These are phyloP conservation scores for Melampsora larici-populina DNA, from an alignment of 1,284 basidiomycete species.

Conservation along the genomic window DNA sequence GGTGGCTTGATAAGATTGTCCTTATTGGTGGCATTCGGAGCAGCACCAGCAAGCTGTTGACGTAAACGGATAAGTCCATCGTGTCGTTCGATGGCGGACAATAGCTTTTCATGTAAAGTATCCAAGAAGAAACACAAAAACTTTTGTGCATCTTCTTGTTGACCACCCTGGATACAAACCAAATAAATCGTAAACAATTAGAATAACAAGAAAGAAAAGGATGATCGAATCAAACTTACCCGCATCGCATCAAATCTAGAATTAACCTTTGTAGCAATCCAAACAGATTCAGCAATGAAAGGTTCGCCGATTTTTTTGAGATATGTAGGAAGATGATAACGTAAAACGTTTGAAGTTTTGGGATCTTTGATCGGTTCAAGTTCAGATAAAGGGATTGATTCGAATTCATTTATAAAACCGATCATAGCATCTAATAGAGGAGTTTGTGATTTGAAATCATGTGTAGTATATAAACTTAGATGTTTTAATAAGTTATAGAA, in stretches of 20 bases:
- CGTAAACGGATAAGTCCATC: conserved; percentile 48
- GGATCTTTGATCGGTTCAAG: conserved; percentile 2
- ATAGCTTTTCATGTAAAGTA: conserved; percentile 87
- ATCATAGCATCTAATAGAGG: conserved; percentile 74
- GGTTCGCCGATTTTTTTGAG: conserved; percentile 57
- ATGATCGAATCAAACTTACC: conserved; percentile 57
- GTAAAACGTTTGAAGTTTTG: not conserved
- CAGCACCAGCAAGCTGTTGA: not conserved
- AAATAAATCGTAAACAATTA: conserved; percentile 27
- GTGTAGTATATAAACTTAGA: conserved; percentile 61
- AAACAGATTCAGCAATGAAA: conserved; percentile 84
- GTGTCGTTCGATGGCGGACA: conserved; percentile 61
- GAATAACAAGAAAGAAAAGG: conserved; percentile 9
- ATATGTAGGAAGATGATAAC: conserved; percentile 16
- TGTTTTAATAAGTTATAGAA: conserved; percentile 77
- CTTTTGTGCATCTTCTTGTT: conserved; percentile 97
- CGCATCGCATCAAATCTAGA: conserved; percentile 90
- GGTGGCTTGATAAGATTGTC: not conserved
- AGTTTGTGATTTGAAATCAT: conserved; percentile 60
- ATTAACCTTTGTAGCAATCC: conserved; percentile 92
- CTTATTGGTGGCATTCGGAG: not conserved
- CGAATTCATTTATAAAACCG: conserved; percentile 40
- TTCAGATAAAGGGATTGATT: conserved; percentile 31
- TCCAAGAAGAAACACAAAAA: conserved; percentile 97
- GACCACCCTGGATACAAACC: conserved; percentile 64